phyloP scores from a whole-genome alignment of 1,284 basidiomycete genomes.

The Trichosporon sp. region DNA sequence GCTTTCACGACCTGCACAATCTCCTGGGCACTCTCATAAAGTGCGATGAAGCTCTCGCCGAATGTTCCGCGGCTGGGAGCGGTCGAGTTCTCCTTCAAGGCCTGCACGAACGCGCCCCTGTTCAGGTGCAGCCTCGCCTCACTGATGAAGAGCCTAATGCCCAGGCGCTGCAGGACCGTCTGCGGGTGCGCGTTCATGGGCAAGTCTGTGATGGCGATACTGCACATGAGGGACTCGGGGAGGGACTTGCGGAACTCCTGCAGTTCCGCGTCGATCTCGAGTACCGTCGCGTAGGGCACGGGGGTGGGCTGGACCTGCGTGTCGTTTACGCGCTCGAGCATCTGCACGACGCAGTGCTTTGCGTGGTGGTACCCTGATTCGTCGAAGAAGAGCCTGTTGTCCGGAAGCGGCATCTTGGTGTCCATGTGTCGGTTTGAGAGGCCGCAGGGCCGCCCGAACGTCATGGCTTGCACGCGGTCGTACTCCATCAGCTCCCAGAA shows the following conservation, averaged over 20 bases:
- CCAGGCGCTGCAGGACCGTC: constrained; percentile 52
- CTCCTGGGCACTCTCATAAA: constrained; percentile 53
- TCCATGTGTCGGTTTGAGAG: constrained; percentile 46
- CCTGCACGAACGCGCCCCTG: constrained; percentile 49
- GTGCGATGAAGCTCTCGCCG: constrained; percentile 46
- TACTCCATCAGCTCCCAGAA: constrained; percentile 56
- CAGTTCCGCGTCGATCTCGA: constrained; percentile 49
- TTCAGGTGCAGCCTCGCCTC: constrained; percentile 53
- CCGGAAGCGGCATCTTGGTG: constrained; percentile 45
- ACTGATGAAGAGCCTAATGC: constrained; percentile 51
- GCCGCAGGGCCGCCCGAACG: constrained; percentile 53
- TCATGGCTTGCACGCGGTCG: constrained; percentile 53
- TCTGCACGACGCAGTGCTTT: constrained; percentile 47
- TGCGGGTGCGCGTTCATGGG: constrained; percentile 47
- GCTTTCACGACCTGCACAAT: constrained; percentile 54
- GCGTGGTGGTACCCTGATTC: constrained; percentile 47
- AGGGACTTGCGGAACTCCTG: constrained; percentile 46
- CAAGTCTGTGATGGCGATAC: constrained; percentile 44
- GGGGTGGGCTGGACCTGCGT: constrained; percentile 52
- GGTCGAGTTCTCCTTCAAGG: constrained; percentile 45
- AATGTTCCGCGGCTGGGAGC: constrained; percentile 45
- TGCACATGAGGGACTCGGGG: constrained; percentile 46
- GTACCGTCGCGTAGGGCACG: constrained; percentile 42
- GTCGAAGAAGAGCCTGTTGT: constrained; percentile 38
- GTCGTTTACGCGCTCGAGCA: constrained; percentile 55